Evolutionary conservation across 495 filamentous ascomycete species (phyloP), one percentile per base, ranked within the genome.

Genomic region (Hyaloscypha bicolor): DNA sequence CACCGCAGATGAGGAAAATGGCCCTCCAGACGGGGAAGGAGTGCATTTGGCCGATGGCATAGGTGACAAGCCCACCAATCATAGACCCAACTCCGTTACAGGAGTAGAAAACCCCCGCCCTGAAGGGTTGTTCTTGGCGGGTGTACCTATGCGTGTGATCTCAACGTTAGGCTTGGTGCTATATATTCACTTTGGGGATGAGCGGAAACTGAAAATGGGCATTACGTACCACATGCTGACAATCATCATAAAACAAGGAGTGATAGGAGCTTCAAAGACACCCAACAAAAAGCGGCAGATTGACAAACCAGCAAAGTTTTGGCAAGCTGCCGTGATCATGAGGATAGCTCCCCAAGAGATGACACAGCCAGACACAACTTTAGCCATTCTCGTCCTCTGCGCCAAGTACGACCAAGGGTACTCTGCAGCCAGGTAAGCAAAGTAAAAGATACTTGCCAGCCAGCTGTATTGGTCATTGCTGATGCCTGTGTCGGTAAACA

Each of bases 371-470:
- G 81, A 81, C 0, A 85, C 85, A 67, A 87, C 88, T 69, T 87
- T 88, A 6, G 84, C 86, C 11, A 88, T 71, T 4, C 86, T 87
- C 1, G 88, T 72, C 3, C 80, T 80, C 68, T 88, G 85, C 16
- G 89, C 81, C 9, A 90, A 80, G 37, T 82, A 79, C 58, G 83
- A 87, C 33, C 86, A 88, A 2, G 86, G 86, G 71, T 87, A 89
- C 71, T 89, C 87, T 80, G 82, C 87, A 11, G 81, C 80, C n/a
- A 90, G 80, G 70, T 89, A 90, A 11, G 87, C 87, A 60, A 89
- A 88, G 71, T 90, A 90, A 71, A 90, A 89, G 22, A 83, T 83
- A 60, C 85, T 83, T 1, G 78, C 76, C 5, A 86, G 68, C 84
- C 83, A 87, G 66, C 83, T 79, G 69, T 85, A 82, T 62, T 84